phyloP scores from a whole-genome alignment of 768 basidiomycete species.

The Suillus discolor region DNA sequence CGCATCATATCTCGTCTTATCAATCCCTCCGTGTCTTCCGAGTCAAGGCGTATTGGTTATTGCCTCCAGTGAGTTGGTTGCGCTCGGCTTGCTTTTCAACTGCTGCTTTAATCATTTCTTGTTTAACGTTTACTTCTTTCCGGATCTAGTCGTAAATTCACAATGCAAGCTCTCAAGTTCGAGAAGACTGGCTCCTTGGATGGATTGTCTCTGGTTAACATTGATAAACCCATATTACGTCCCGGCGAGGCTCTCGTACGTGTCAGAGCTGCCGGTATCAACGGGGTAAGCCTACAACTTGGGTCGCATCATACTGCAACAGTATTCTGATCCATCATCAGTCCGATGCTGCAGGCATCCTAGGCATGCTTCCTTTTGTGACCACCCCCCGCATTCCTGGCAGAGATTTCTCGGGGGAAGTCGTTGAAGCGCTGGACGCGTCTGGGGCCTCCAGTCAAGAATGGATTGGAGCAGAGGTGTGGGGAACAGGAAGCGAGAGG shows the following conservation, averaged over 20 bases:
- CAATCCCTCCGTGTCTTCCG: background rate
- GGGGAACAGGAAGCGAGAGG: constrained; percentile 36
- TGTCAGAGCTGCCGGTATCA: constrained; percentile 36
- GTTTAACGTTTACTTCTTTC: too few relatives aligned
- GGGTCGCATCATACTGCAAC: background rate
- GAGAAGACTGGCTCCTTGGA: constrained; percentile 35
- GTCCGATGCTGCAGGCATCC: constrained; percentile 33
- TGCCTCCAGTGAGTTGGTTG: background rate
- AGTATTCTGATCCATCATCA: constrained; percentile 8
- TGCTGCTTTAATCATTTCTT: background rate
- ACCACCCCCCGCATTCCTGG: constrained; percentile 34
- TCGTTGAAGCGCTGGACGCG: constrained; percentile 33
- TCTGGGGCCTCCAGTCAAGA: constrained; percentile 16
- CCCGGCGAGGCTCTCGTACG: constrained; percentile 36
- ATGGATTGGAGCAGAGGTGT: constrained; percentile 35
- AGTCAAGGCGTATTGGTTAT: background rate
- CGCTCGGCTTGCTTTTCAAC: background rate
- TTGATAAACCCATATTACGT: constrained; percentile 28
- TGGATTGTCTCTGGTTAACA: constrained; percentile 22
- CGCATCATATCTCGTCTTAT: background rate
- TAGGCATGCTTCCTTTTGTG: constrained; percentile 33
- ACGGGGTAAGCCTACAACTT: constrained; percentile 26
- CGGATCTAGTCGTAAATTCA: constrained; percentile 7
- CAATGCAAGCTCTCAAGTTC: constrained; percentile 36
- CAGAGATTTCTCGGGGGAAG: constrained; percentile 38